Evolutionary conservation across 2,329 filamentous ascomycete genomes (phyloP).

Genomic region (Sporothrix humicola): DNA sequence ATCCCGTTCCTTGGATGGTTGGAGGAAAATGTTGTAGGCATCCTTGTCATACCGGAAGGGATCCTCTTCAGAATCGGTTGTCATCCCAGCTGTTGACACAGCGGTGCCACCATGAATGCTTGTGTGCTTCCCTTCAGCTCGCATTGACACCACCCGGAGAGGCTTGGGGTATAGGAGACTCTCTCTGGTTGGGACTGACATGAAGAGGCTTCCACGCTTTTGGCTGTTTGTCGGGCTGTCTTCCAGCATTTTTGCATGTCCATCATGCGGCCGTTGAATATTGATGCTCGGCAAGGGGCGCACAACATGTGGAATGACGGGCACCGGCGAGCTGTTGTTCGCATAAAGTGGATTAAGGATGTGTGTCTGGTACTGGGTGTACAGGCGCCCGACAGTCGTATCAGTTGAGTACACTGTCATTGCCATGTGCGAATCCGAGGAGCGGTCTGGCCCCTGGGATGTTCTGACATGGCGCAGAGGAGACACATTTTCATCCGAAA

Average conservation of each 20-base stretch:
- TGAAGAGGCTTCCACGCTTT: background rate
- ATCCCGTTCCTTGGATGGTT: slow-evolving; percentile 50
- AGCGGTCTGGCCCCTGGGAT: slow-evolving; percentile 10
- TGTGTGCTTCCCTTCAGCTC: slow-evolving; percentile 27
- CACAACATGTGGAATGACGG: background rate
- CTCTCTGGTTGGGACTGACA: slow-evolving; percentile 30
- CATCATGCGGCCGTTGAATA: background rate
- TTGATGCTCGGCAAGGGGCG: background rate
- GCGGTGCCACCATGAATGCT: slow-evolving; percentile 40
- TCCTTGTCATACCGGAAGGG: slow-evolving; percentile 55
- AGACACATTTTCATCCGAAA: background rate
- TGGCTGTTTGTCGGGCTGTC: background rate
- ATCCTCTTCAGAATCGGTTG: slow-evolving; percentile 49
- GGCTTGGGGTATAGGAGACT: slow-evolving; percentile 37
- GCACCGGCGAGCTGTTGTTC: slow-evolving; percentile 23
- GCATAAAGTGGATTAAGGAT: slow-evolving; percentile 18
- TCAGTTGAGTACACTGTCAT: slow-evolving; percentile 38
- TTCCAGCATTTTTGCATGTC: background rate
- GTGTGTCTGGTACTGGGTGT: slow-evolving; percentile 43
- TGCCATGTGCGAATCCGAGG: slow-evolving; percentile 26
- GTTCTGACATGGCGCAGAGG: background rate
- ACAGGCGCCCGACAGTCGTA: slow-evolving; percentile 45
- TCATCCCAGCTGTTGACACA: slow-evolving; percentile 41
- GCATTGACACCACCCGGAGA: slow-evolving; percentile 37
- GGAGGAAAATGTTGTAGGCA: slow-evolving; percentile 48